These are phyloP conservation scores for Coemansia sp. DNA, from an alignment of 371 early-diverging fungal species.

Conservation along the genomic window DNA sequence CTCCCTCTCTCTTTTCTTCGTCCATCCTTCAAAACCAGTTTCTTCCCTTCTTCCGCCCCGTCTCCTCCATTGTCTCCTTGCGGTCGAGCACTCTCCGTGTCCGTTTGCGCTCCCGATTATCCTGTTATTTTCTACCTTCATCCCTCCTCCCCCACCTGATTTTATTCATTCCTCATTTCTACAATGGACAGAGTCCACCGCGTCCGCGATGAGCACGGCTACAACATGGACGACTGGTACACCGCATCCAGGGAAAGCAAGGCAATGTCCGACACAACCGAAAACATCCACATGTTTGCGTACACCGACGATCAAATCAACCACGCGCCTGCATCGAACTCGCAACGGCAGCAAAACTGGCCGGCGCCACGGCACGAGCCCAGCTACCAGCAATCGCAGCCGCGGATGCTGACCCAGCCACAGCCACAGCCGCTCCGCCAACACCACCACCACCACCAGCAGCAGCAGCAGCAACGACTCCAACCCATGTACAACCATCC, in stretches of 20 bases:
- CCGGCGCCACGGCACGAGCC: constrained; percentile 11
- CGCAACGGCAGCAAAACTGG: not conserved
- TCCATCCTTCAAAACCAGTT: not conserved
- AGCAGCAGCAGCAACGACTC: not conserved
- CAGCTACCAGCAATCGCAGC: constrained; percentile 12
- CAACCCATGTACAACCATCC: constrained; percentile 5
- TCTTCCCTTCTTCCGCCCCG: not conserved
- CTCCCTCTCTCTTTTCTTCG: not conserved
- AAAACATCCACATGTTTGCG: constrained; percentile 10
- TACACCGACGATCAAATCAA: not conserved
- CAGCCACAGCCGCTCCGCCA: constrained; percentile 7
- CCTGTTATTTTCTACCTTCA: not conserved
- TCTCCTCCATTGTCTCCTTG: not conserved
- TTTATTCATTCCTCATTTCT: not conserved
- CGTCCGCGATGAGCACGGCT: constrained; percentile 19
- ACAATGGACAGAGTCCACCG: constrained; percentile 16
- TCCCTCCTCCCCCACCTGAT: not conserved
- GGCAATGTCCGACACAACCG: constrained; percentile 6
- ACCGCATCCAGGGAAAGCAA: constrained; percentile 35
- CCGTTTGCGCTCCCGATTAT: not conserved
- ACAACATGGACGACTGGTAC: constrained; percentile 34
- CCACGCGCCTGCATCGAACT: not conserved
- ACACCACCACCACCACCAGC: not conserved
- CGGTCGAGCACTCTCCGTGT: not conserved
- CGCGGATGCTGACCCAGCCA: not conserved